These are phyloP conservation scores for Phoenix roebelenii DNA, from an alignment of 176 grass and related monocot genomes.

Conservation along the genomic window DNA sequence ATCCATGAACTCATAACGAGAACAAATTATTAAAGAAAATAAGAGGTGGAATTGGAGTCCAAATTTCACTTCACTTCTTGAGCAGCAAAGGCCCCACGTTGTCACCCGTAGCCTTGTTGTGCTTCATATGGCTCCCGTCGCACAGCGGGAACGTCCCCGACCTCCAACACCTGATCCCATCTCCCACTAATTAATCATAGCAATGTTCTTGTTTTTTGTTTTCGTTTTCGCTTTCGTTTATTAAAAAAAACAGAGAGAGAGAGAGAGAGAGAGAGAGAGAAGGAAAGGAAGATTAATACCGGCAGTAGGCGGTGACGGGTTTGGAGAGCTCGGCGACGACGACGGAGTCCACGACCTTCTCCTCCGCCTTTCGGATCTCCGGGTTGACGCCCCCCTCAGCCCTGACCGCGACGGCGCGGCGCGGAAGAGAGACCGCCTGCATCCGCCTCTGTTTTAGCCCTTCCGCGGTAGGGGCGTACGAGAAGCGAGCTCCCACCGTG, in stretches of 20 bases:
- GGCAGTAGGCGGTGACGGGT: constrained; percentile 81
- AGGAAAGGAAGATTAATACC: constrained; percentile 26
- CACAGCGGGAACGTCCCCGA: constrained; percentile 91
- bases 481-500: constrained; percentile 36
- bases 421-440: not conserved
- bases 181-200: not conserved
- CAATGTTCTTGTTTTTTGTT: not conserved
- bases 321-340: constrained; percentile 64
- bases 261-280: not conserved
- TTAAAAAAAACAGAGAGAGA: not conserved
- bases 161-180: constrained; percentile 69
- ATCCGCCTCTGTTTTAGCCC: too few relatives aligned
- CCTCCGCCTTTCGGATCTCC: constrained; percentile 69
- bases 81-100: constrained; percentile 84
- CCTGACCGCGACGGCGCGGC: constrained; percentile 22
- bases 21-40: too few relatives aligned
- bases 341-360: constrained; percentile 85
- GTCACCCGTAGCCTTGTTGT: constrained; percentile 94
- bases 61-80: constrained; percentile 46
- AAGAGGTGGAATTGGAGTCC: too few relatives aligned
- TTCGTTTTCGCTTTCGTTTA: not conserved
- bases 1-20: too few relatives aligned
- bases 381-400: constrained; percentile 78
- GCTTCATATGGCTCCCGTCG: constrained; percentile 83
- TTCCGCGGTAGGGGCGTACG: constrained; percentile 8